phyloP scores from a whole-genome alignment of 768 basidiomycete species.

The Cystobasidium ongulense region DNA sequence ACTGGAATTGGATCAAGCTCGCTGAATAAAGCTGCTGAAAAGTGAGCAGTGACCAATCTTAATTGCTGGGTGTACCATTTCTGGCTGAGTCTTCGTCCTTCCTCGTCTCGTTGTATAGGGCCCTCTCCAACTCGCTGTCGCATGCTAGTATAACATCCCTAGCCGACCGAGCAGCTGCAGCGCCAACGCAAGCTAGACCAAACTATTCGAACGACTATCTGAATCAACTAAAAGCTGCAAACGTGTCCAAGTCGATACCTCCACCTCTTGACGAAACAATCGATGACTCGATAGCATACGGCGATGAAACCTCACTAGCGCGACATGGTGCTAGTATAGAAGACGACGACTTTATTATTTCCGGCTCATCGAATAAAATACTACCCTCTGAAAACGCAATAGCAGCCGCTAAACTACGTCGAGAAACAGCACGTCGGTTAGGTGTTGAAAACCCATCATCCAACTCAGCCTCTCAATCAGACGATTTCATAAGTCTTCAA shows the following conservation, averaged over 20 bases:
- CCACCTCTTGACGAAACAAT: neutral
- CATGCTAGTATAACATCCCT: constrained; percentile 9
- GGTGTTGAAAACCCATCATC: constrained; percentile 37
- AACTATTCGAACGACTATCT: constrained; percentile 23
- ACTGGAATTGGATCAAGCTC: neutral
- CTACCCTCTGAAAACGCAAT: constrained; percentile 47
- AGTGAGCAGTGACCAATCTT: neutral
- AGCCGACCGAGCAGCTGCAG: neutral
- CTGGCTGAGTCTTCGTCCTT: neutral
- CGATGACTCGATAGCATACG: neutral
- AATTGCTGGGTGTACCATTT: neutral
- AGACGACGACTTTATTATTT: constrained; percentile 39
- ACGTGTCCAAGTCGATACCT: neutral
- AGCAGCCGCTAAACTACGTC: constrained; percentile 45
- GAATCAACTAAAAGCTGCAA: constrained; percentile 17
- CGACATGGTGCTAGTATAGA: constrained; percentile 26
- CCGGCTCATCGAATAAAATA: constrained; percentile 43
- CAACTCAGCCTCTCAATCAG: constrained; percentile 33
- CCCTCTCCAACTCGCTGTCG: constrained; percentile 13
- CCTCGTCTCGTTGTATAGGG: neutral
- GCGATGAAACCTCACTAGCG: neutral
- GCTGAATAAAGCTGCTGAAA: neutral
- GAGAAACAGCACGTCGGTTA: constrained; percentile 43
- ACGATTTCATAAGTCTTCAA: constrained; percentile 47
- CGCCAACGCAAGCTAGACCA: constrained; percentile 1